Evolutionary conservation across 768 basidiomycete species (phyloP).

Genomic region (Pleurotus cornucopiae): DNA sequence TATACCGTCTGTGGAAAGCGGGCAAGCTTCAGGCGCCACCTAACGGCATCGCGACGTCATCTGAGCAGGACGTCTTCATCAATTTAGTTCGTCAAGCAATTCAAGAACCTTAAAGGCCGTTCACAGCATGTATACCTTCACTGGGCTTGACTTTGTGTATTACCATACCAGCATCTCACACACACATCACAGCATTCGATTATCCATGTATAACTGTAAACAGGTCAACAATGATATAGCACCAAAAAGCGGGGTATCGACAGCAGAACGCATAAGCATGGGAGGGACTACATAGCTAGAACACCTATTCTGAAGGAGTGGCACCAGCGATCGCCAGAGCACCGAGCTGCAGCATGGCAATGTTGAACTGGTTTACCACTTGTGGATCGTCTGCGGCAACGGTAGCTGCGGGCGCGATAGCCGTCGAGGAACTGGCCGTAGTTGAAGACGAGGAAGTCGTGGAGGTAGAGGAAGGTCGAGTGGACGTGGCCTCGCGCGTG

Average conservation of each 20-base stretch:
- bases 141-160: conserved; percentile 8
- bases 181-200: neutral
- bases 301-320: neutral
- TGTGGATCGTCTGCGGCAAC: conserved; percentile 1
- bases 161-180: neutral
- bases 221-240: too few relatives aligned
- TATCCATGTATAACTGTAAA: neutral
- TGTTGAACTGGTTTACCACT: conserved; percentile 8
- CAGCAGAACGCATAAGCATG: neutral
- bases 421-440: neutral
- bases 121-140: neutral
- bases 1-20: conserved; percentile 59
- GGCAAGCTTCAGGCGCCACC: conserved; percentile 19
- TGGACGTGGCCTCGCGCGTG: conserved; percentile 11
- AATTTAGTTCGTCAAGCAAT: conserved; percentile 30
- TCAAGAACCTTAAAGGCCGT: neutral
- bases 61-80: conserved; percentile 33
- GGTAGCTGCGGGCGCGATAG: neutral
- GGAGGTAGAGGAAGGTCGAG: conserved; percentile 8
- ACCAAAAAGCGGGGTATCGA: neutral
- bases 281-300: neutral
- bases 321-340: conserved; percentile 5
- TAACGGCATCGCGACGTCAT: conserved; percentile 6
- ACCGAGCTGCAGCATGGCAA: conserved; percentile 4
- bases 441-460: conserved; percentile 4